Evolutionary conservation across 352 stramenopile genomes (phyloP).

Genomic region (Phytopythium kandeliae): DNA sequence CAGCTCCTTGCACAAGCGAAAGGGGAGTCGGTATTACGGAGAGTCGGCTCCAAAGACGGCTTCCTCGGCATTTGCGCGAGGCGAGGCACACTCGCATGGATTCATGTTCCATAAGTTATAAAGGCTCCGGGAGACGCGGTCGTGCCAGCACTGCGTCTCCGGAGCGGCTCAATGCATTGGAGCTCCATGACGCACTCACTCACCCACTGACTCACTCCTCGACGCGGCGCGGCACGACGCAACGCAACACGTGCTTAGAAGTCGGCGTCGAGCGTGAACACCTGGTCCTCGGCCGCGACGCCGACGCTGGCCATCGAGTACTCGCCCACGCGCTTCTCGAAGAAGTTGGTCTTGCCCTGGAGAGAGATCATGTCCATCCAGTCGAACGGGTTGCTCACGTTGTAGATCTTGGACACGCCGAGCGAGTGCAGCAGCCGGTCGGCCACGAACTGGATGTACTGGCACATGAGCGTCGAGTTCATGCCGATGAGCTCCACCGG

Average conservation of each 20-base stretch:
- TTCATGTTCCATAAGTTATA: slow-evolving; percentile 7
- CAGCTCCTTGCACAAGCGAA: too few relatives aligned
- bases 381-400: slow-evolving; percentile 95
- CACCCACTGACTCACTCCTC: neutral
- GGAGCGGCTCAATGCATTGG: neutral
- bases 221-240: neutral
- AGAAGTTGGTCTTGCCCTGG: slow-evolving; percentile 98
- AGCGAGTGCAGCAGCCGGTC: slow-evolving; percentile 94
- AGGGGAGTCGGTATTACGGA: too few relatives aligned
- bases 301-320: slow-evolving; percentile 98
- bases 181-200: neutral
- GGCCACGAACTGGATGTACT: slow-evolving; percentile 99
- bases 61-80: too few relatives aligned
- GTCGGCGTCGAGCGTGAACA: slow-evolving; percentile 92
- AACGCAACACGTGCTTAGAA: slow-evolving; percentile 60
- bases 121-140: neutral
- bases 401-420: slow-evolving; percentile 92
- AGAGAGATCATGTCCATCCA: slow-evolving; percentile 99
- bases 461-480: slow-evolving; percentile 97
- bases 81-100: slow-evolving; percentile 1
- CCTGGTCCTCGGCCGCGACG: slow-evolving; percentile 80
- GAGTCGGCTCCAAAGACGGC: too few relatives aligned
- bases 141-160: too few relatives aligned
- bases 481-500: slow-evolving; percentile 99
- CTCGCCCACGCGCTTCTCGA: slow-evolving; percentile 98